Base-by-base conservation (phyloP, 2,329 filamentous ascomycete genomes). In the Beauveria rudraprayagi region DNA sequence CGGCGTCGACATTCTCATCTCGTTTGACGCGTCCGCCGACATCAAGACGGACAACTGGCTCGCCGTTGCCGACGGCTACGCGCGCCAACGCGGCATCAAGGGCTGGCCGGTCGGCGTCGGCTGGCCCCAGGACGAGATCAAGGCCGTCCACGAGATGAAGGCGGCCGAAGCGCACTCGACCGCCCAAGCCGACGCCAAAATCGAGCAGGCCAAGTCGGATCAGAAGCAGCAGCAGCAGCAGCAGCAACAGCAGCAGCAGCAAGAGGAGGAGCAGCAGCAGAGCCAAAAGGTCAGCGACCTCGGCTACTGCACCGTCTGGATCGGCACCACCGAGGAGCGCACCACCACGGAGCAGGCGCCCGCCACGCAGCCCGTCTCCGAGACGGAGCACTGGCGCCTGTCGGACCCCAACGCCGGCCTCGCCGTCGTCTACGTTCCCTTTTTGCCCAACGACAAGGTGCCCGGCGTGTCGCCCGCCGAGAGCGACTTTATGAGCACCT, bases 41-140 rank as follows among this genome's bases (percentile, higher is more conserved):
- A 90, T 96, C 63, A 91, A 89, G 70, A 90, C 89, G 6, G 92
- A 97, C 69, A 97, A 99, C 70, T 99, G 94, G 94, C 85, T 99
- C 19, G 91, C 90, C 17, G 91, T 96, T 0, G 91, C 89, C 0
- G 94, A 97, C 69, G 93, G 94, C 1, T 99, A 97, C 70, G 92
- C 92, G 2, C 85, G 86, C 28, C 92, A 97, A 72, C 87, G 93
- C 48, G 90, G 90, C 8, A 87, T 99, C 71, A 93, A 92, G 71
- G 93, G 93, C 5, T 99, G 94, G 94, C 94, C 94, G 0, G 76
- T 97, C 7, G 93, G 93, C 6, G 87, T 91, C n/a, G 94, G 94
- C 19, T 99, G 94, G 94, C 93, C 93, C 1, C 86, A 85, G 61
- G 70, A 74, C 7, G 79, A 76, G 3, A 80, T 82, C 37, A 72